These are phyloP conservation scores for Rhinocladiella mackenziei DNA, from an alignment of 2,329 filamentous ascomycete species.

Conservation along the genomic window DNA sequence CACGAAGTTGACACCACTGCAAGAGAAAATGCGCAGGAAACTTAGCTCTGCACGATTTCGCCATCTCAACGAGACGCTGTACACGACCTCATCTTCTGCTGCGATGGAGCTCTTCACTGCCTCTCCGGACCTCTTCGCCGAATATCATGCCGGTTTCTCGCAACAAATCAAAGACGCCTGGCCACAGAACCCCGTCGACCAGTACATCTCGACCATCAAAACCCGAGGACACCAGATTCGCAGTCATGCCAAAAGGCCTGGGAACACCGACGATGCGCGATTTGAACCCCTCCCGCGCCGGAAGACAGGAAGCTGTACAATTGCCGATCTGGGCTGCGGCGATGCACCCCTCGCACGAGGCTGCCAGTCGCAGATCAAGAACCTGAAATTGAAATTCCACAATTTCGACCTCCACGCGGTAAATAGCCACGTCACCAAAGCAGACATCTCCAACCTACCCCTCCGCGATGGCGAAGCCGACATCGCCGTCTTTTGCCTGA, in stretches of 20 bases:
- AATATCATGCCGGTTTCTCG: slow-evolving; percentile 95
- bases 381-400: slow-evolving; percentile 68
- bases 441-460: slow-evolving; percentile 83
- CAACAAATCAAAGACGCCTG: slow-evolving; percentile 85
- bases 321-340: slow-evolving; percentile 91
- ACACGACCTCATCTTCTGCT: slow-evolving; percentile 81
- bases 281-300: slow-evolving; percentile 63
- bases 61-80: slow-evolving; percentile 93
- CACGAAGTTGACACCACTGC: slow-evolving; percentile 78
- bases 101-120: slow-evolving; percentile 78
- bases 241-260: slow-evolving; percentile 13
- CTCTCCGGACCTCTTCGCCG: slow-evolving; percentile 87
- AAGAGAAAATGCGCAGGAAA: slow-evolving; percentile 91
- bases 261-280: not conserved
- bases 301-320: slow-evolving; percentile 62
- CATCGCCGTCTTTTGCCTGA: slow-evolving; percentile 89
- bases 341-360: slow-evolving; percentile 76
- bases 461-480: slow-evolving; percentile 71
- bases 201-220: slow-evolving; percentile 70
- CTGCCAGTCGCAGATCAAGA: slow-evolving; percentile 53
- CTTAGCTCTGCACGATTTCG: slow-evolving; percentile 93
- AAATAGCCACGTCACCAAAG: slow-evolving; percentile 71
- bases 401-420: slow-evolving; percentile 85
- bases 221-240: slow-evolving; percentile 49
- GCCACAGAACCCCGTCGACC: slow-evolving; percentile 94